These are phyloP conservation scores for Afroboletus lepidellus DNA, from an alignment of 1,284 basidiomycete genomes.

Conservation along the genomic window DNA sequence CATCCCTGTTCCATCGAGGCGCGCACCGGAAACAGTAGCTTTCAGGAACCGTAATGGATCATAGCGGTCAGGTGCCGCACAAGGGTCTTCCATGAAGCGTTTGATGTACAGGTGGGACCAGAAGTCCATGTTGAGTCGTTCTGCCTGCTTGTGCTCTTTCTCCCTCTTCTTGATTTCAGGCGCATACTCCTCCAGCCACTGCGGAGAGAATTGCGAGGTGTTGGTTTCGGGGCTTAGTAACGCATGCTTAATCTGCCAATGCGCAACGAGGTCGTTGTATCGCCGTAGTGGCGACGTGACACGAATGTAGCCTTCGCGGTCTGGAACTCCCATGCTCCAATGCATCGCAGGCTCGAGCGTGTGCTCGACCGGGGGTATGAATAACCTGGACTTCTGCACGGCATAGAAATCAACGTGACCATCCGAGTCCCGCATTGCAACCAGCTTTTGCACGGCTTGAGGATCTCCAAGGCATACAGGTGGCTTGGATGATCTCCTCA, in stretches of 20 bases:
- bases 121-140: conserved; percentile 43
- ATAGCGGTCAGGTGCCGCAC: conserved; percentile 13
- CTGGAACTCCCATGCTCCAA: conserved; percentile 67
- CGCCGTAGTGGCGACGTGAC: conserved; percentile 88
- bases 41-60: conserved; percentile 26
- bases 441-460: conserved; percentile 37
- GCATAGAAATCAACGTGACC: conserved; percentile 43
- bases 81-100: conserved; percentile 32
- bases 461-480: conserved; percentile 37
- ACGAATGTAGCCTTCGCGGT: conserved; percentile 76
- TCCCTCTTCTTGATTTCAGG: conserved; percentile 33
- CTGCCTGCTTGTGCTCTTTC: conserved; percentile 23
- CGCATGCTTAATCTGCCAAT: conserved; percentile 93
- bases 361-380: conserved; percentile 43
- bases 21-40: conserved; percentile 24
- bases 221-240: conserved; percentile 46
- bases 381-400: conserved; percentile 34
- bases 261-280: conserved; percentile 79
- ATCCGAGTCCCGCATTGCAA: conserved; percentile 41
- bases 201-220: conserved; percentile 40
- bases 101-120: conserved; percentile 40
- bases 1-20: conserved; percentile 12
- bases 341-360: conserved; percentile 61
- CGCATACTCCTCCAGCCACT: conserved; percentile 43
- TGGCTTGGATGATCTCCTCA: conserved; percentile 57